These are phyloP conservation scores for Starmerella floris DNA, from an alignment of 805 yeast genomes.

Conservation along the genomic window DNA sequence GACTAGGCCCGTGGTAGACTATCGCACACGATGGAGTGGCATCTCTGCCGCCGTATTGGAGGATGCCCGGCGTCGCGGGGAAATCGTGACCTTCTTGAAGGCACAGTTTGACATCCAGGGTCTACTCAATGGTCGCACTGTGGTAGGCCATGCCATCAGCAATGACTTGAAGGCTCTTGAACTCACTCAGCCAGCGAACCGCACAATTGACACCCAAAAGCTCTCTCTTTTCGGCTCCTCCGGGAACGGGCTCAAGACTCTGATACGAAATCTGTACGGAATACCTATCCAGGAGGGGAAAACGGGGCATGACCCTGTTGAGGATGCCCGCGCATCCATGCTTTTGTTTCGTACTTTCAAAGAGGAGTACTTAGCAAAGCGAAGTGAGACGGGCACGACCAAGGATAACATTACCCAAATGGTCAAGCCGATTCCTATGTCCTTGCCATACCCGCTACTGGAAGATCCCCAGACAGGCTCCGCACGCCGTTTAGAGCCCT, in stretches of 20 bases:
- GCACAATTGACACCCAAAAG: conserved; percentile 66
- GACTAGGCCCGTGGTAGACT: conserved; percentile 54
- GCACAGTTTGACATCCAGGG: conserved; percentile 43
- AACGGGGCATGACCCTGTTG: conserved; percentile 71
- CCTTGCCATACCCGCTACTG: too few relatives aligned
- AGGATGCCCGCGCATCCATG: conserved; percentile 69
- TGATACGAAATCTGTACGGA: conserved; percentile 44
- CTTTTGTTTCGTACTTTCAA: conserved; percentile 24
- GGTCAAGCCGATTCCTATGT: too few relatives aligned
- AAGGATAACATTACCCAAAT: too few relatives aligned
- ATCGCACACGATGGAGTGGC: conserved; percentile 73
- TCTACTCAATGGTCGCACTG: conserved; percentile 42
- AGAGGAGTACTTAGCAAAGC: background rate
- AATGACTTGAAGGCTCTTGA: conserved; percentile 57
- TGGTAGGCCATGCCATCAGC: conserved; percentile 83
- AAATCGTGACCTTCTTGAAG: conserved; percentile 48
- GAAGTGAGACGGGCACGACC: background rate
- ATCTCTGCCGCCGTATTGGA: conserved; percentile 55
- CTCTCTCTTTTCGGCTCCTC: conserved; percentile 59
- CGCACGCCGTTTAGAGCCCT: too few relatives aligned
- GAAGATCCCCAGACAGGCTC: too few relatives aligned
- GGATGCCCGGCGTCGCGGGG: conserved; percentile 30
- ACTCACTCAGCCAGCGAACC: conserved; percentile 48
- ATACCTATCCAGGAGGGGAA: conserved; percentile 51
- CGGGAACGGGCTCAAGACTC: conserved; percentile 54